Base-by-base conservation (phyloP, 495 filamentous ascomycete genomes). In the Elasticomyces elasticus region DNA sequence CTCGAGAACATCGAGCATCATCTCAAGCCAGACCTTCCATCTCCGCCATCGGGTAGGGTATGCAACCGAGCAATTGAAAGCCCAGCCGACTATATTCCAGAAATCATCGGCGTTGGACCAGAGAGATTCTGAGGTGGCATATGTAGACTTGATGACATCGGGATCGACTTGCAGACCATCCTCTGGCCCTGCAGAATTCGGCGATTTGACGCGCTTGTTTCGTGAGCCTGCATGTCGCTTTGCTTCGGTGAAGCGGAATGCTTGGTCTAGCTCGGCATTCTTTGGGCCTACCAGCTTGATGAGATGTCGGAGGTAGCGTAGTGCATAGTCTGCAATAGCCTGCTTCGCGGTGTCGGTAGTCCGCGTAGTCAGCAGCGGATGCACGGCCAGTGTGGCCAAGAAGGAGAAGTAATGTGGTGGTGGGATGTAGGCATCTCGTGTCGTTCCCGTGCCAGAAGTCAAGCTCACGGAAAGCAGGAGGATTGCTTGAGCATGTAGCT, bases 61-160 rank as follows among this genome's bases (percentile, higher is more conserved):
- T 38, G 75, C 66, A 1, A 87, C 76, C 15, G 87, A 88, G 69
- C 92, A 98, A 60, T 89, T 90, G 66, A 96, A 94, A 0, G 86
- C 83, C 92, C 92, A 97, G 3, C 92, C 92, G 0, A 91, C 80
- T 0, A 85, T 77, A 37, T 84, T 79, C 87, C 94, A 98, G 57
- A 97, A 91, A 62, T 94, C 87, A 24, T 84, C 80, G 0, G 82
- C 87, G 19, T 79, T 74, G 15, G 70, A 67, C 79, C 86, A 94
- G 5, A 96, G 45, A 1, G 85, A 79, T 10, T 79, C 78, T n/a
- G 74, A 69, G 22, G 78, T 76, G 1, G 79, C 83, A 25, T 90
- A 67, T 0, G 77, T 72, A 15, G 76, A 68, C 22, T 74, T 61
- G 7, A 78, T 70, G 26, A 71, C 57, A 35, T 74, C 74, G 12